A percentile compares a stretch with the other conserved stretches of the same genome.
Conservation (phyloP, 2,329 filamentous ascomycete species). For the Didymella pinodella region DNA sequence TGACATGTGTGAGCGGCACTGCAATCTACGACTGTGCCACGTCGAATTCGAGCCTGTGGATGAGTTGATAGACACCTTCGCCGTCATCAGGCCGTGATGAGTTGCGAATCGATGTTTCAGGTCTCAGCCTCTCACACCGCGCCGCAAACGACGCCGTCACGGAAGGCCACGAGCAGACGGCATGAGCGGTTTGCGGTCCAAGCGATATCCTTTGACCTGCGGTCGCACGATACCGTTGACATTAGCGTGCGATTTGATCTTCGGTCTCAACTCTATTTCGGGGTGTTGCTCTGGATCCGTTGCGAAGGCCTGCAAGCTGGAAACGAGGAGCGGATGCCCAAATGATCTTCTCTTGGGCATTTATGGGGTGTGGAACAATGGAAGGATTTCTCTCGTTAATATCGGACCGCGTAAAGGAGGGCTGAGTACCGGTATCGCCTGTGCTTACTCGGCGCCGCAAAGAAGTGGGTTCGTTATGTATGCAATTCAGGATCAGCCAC, state of each 20-base stretch:
- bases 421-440: conserved; percentile 15
- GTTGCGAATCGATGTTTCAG: conserved; percentile 40
- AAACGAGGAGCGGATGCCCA: not conserved
- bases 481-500: conserved; percentile 28
- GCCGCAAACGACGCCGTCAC: conserved; percentile 29
- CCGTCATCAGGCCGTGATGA: conserved; percentile 22
- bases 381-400: not conserved
- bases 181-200: conserved; percentile 34
- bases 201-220: conserved; percentile 28
- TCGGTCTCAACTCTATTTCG: conserved; percentile 18
- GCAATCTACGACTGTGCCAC: conserved; percentile 26
- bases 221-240: conserved; percentile 36
- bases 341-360: conserved; percentile 12
- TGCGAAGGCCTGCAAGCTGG: conserved; percentile 11
- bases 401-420: conserved; percentile 12
- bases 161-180: conserved; percentile 26
- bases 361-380: conserved; percentile 1
- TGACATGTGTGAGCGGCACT: conserved; percentile 20
- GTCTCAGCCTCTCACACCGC: conserved; percentile 28
- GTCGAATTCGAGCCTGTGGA: conserved; percentile 23
- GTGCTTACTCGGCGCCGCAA: conserved; percentile 30
- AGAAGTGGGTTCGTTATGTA: conserved; percentile 28
- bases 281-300: conserved; percentile 17
- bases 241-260: conserved; percentile 28
- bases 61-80: conserved; percentile 24